Conservation (phyloP, 2,329 filamentous ascomycete species). For the Claviceps sp. region DNA sequence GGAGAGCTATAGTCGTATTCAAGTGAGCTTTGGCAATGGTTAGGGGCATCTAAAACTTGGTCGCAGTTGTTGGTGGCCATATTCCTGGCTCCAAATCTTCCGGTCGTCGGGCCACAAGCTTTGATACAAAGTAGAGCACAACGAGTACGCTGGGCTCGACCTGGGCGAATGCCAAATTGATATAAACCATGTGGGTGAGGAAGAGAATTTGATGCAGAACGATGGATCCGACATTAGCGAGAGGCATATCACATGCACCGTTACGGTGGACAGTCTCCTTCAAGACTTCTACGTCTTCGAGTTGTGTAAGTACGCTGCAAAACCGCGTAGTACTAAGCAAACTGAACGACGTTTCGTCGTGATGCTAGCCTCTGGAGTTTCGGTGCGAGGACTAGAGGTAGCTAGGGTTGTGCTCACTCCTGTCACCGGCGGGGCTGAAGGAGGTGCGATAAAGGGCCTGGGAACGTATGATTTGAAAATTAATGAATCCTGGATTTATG, state of each 20-base stretch:
- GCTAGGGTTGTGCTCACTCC: background rate
- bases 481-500: background rate
- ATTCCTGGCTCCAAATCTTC: slow-evolving; percentile 30
- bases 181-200: slow-evolving; percentile 38
- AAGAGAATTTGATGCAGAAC: slow-evolving; percentile 39
- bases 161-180: slow-evolving; percentile 35
- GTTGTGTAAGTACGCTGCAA: background rate
- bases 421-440: background rate
- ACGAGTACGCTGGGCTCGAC: slow-evolving; percentile 34
- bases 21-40: slow-evolving; percentile 4
- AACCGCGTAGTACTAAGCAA: background rate
- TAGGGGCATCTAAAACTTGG: slow-evolving; percentile 14
- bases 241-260: slow-evolving; percentile 27
- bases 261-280: background rate
- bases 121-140: slow-evolving; percentile 33
- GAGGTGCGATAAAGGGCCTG: background rate
- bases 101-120: slow-evolving; percentile 31
- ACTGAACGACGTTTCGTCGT: background rate
- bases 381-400: background rate
- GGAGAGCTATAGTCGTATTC: slow-evolving; percentile 25
- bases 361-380: background rate
- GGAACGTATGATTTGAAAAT: background rate
- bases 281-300: background rate
- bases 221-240: slow-evolving; percentile 37
- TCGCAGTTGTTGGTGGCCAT: slow-evolving; percentile 20